Base-by-base conservation (phyloP, 1,284 basidiomycete genomes). In the Mycena citricolor region DNA sequence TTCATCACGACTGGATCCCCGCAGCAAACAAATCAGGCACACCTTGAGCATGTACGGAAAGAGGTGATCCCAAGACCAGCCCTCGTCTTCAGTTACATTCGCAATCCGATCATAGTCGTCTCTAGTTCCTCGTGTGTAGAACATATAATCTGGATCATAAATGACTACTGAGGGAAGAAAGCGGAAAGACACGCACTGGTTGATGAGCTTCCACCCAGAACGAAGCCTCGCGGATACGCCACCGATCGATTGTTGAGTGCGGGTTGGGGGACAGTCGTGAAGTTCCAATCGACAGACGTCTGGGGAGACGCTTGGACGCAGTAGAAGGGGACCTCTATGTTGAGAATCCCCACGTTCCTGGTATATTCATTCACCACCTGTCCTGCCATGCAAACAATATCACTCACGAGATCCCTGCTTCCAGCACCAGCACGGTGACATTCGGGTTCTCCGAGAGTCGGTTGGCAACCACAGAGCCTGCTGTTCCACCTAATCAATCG, bases 91-190 rank as follows among this genome's bases (percentile, higher is more conserved):
- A 8, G 60, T 54, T 12, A 56, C 38, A 10, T 46, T 23, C 2
- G 60, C 60, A 28, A 41, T 55, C 12, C 55, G 51, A 33, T 65
- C 51, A 23, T 39, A 63, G 32, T 64, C 60, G 14, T 62, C 57
- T 3, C 41, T 37, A 4, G 61, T 55, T 11, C 62, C 63, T n/a
- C 61, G 54, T 10, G 52, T 59, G 37, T 61, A 63, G 14, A 54
- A 38, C 46, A 59, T 42, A 24, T 37, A 51, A 32, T 59, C 59
- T 62, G 14, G 13, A 17, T 32, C 22, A 8, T 3, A 7, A n/a
- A 14, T 5, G 29, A 21, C 12, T n/a, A 7, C 8, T 11, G 23
- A 39, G 19, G 14, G 19, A 10, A 12, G 14, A 10, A 19, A 8
- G 16, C 8, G 39, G 20, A 32, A n/a, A 37, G 30, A 16, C 14